A percentile compares a stretch with the other conserved stretches of the same genome.
These are phyloP conservation scores for Saccharum spontaneum DNA, from an alignment of 176 grass and related monocot species.

Conservation along the genomic window DNA sequence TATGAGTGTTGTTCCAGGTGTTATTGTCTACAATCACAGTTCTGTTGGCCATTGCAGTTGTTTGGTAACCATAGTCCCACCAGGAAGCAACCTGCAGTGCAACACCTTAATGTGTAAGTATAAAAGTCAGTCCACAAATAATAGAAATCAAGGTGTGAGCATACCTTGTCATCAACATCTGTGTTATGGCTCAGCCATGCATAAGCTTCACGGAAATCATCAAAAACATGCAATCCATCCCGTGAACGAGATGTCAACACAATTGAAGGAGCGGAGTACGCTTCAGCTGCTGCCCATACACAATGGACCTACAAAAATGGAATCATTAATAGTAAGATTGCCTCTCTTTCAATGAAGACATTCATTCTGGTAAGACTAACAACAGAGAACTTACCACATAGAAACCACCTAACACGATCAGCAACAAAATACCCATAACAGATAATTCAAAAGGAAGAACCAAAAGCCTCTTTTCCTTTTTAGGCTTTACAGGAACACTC, in stretches of 20 bases:
- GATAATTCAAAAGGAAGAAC: constrained; percentile 87
- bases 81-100: constrained; percentile 86
- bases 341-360: constrained; percentile 8
- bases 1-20: constrained; percentile 99
- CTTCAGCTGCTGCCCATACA: constrained; percentile 99
- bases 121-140: constrained; percentile 5
- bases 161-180: constrained; percentile 97
- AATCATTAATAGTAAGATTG: constrained; percentile 5
- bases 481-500: constrained; percentile 49
- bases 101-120: constrained; percentile 26
- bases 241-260: constrained; percentile 89
- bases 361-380: constrained; percentile 24
- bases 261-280: constrained; percentile 97
- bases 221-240: constrained; percentile 97
- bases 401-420: constrained; percentile 86
- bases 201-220: constrained; percentile 99
- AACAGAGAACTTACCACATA: constrained; percentile 78
- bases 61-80: constrained; percentile 99
- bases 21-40: constrained; percentile 99
- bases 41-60: constrained; percentile 98
- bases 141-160: neutral
- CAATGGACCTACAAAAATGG: constrained; percentile 83
- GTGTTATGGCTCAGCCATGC: constrained; percentile 98
- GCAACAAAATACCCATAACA: constrained; percentile 67
- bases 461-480: constrained; percentile 70